Evolutionary conservation across 371 early-diverging fungal species (phyloP), one percentile per base, ranked within the genome.

Genomic region (Thermomucor indicae-seudaticae): DNA sequence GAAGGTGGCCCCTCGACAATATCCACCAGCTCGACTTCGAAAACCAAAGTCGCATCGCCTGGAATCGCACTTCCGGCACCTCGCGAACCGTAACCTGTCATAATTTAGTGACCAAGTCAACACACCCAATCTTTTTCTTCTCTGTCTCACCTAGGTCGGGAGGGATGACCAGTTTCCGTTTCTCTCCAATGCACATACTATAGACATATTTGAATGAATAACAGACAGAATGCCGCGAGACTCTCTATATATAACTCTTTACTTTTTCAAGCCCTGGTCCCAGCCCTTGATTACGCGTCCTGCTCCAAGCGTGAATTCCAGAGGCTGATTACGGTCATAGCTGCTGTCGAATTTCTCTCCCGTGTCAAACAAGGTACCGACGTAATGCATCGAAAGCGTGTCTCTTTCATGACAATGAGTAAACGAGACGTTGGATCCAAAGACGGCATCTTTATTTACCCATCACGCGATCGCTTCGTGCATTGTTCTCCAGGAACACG

Each of bases 151-250:
- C 91, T 53, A 89, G 52, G 28, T 66, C 54, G 40, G 91, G 72
- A 22, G 93, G 92, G 48, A 93, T 91, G n/a, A 74, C 78, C 53
- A 94, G 64, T 58, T 74, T 80, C 43, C 93, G 76, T 71, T 91
- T 86, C 64, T 91, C 91, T 32, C 94, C 93, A 50, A 88, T 65
- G 34, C 90, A 90, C 94, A 94, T 94, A 43, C 81, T 80, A 56
- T 32, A 31, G 11, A 53, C 14, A 43, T 14, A 17, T 22, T 28
- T 25, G 12, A 47, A 19, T 23, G 34, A 22, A 2, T 17, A 57
- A 11, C 29, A 23, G 10, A 25, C 30, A 12, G 10, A 10, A 16
- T 31, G n/a, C n/a, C 28, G 39, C 28, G 6, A 25, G 20, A n/a
- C 6, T 35, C 20, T 45, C 11, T 34, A 6, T 29, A 10, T 7